Conservation (phyloP, 2,329 filamentous ascomycete genomes). For the Leptoxyphium fumago region DNA sequence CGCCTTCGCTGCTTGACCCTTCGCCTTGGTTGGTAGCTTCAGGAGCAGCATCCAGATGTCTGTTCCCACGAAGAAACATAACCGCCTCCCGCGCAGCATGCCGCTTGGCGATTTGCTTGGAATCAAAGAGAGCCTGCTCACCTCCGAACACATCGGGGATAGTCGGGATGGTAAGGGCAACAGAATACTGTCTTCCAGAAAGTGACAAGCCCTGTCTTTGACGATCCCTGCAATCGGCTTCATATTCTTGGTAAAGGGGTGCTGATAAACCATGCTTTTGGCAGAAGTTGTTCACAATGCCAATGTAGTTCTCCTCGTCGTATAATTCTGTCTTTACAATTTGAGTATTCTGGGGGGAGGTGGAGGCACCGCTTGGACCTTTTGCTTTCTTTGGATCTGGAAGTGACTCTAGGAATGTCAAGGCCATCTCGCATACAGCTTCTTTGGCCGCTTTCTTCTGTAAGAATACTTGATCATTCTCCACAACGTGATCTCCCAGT, state of each 20-base stretch:
- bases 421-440: constrained; percentile 19
- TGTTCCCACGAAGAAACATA: constrained; percentile 24
- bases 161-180: constrained; percentile 9
- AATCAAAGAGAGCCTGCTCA: constrained; percentile 16
- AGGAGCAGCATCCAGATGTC: constrained; percentile 10
- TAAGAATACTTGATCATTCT: constrained; percentile 14
- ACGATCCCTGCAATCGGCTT: constrained; percentile 19
- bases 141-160: constrained; percentile 22
- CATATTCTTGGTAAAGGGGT: constrained; percentile 24
- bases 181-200: constrained; percentile 4
- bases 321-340: constrained; percentile 3
- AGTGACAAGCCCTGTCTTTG: constrained; percentile 14
- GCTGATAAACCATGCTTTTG: constrained; percentile 7
- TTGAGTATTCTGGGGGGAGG: background rate
- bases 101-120: constrained; percentile 28
- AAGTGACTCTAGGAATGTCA: constrained; percentile 16
- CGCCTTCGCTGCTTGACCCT: too few relatives aligned
- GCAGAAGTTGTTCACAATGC: constrained; percentile 20
- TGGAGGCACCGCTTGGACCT: background rate
- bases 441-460: constrained; percentile 32
- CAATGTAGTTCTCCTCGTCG: constrained; percentile 22
- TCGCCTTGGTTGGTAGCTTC: too few relatives aligned
- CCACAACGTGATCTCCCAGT: constrained; percentile 13
- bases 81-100: constrained; percentile 28
- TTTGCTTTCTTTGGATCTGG: constrained; percentile 13